Base-by-base conservation (phyloP, 352 stramenopile species). In the Phytophthora citrophthora region DNA sequence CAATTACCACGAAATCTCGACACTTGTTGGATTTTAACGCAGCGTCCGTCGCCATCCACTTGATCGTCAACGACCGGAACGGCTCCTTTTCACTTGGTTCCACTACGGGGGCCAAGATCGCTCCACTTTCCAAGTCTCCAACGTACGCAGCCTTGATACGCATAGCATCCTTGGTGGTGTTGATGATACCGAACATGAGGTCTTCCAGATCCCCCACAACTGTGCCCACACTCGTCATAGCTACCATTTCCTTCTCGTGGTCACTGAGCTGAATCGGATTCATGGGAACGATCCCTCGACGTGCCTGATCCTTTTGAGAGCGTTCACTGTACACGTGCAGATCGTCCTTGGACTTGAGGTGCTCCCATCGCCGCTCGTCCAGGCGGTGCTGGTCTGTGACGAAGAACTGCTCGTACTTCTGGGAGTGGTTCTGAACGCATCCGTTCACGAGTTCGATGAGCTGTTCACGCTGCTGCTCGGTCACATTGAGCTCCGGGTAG, bases 301-400 rank as follows among this genome's bases (percentile, higher is more conserved):
- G 45, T 20, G 51, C 38, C 34, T 57, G 52, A 26, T 62, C 36
- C 38, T 68, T 41, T 15, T 38, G 26, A 24, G 60, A 46, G 7
- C 66, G 70, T 38, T 86, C 69, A 8, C 58, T 71, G 49, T 76
- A 88, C 4, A 88, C 58, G 48, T 80, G 68, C 8, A 88, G 44
- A 13, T 76, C 58, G 18, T 78, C 73, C 31, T 74, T 77, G 13
- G 73, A 76, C 31, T 76, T 74, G 54, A 76, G 55, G 9, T 71
- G 56, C 39, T 83, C 76, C 76, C 76, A 88, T 9, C 64, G 68
- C 0, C 59, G 64, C 1, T 61, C 47, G 54, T 88, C 68, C 12
- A 86, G 67, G 1, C 55, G 52, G 31, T 67, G 61, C 11, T 69
- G 54, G 4, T 75, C 66, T 1, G 47, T 40, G 4, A 69, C 45